Percentiles rank a stretch among this genome's conserved stretches.
These are phyloP conservation scores for Ploettnerulaceae sp. DNA, from an alignment of 2,329 filamentous ascomycete genomes.

Conservation along the genomic window DNA sequence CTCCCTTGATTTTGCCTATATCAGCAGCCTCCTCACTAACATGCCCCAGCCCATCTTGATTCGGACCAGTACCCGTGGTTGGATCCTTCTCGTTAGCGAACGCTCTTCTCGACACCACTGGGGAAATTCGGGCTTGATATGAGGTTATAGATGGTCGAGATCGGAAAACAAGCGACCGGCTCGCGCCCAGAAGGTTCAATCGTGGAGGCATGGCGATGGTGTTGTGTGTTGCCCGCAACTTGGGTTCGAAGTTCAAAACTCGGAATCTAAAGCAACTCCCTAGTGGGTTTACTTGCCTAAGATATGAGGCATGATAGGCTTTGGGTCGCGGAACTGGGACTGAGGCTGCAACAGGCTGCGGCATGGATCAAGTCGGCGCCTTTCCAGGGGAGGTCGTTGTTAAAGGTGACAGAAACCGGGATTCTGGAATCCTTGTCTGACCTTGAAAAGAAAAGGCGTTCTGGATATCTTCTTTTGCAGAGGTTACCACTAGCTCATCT, in stretches of 20 bases:
- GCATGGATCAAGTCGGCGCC: background rate
- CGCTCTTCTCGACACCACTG: constrained; percentile 25
- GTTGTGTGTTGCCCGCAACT: background rate
- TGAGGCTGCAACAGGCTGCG: constrained; percentile 1
- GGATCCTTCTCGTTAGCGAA: constrained; percentile 30
- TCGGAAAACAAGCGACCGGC: constrained; percentile 40
- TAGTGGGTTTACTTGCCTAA: background rate
- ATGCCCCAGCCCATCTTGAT: constrained; percentile 50
- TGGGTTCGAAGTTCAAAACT: background rate
- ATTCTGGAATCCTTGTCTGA: constrained; percentile 14
- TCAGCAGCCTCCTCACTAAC: constrained; percentile 62
- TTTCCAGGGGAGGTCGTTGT: constrained; percentile 12
- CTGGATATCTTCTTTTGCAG: no score
- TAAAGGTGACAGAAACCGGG: constrained; percentile 8
- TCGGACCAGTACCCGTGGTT: constrained; percentile 38
- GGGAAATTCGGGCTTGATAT: constrained; percentile 26
- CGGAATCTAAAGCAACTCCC: background rate
- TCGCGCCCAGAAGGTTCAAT: constrained; percentile 44
- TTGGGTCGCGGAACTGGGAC: background rate
- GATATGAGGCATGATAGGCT: background rate
- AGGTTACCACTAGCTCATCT: background rate
- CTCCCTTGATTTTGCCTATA: constrained; percentile 52
- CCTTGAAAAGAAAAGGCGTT: background rate
- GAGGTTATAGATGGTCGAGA: constrained; percentile 35
- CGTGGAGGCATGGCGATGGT: constrained; percentile 48